A percentile compares a stretch with the other conserved stretches of the same genome.
These are phyloP conservation scores for Aspergillus hiratsukae DNA, from an alignment of 2,329 filamentous ascomycete genomes.

Conservation along the genomic window DNA sequence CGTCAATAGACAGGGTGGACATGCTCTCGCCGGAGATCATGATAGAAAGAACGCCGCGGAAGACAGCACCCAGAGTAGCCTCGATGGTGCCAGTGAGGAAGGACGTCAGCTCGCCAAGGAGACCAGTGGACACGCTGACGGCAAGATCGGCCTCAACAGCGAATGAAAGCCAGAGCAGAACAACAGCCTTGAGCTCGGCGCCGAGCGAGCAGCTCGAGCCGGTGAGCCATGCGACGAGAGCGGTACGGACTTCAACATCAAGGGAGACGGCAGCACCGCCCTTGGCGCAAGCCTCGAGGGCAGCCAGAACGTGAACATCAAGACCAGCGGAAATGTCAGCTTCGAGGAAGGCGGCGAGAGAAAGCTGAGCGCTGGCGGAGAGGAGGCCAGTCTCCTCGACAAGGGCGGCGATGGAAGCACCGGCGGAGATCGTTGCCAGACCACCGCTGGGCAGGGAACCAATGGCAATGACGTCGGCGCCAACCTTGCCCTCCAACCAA, in stretches of 20 bases:
- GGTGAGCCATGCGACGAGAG: slow-evolving; percentile 31
- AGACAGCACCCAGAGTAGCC: slow-evolving; percentile 23
- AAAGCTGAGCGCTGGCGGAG: slow-evolving; percentile 23
- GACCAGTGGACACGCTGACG: slow-evolving; percentile 22
- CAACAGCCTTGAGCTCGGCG: slow-evolving; percentile 33
- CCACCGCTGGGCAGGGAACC: slow-evolving; percentile 24
- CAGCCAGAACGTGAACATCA: slow-evolving; percentile 24
- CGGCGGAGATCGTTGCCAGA: slow-evolving; percentile 29
- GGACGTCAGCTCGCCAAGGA: slow-evolving; percentile 25
- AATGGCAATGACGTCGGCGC: slow-evolving; percentile 24
- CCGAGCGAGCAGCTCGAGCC: slow-evolving; percentile 29
- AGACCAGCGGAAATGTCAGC: slow-evolving; percentile 22
- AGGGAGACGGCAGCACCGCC: slow-evolving; percentile 27
- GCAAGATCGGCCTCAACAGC: slow-evolving; percentile 24
- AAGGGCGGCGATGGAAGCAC: slow-evolving; percentile 26
- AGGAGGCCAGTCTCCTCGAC: slow-evolving; percentile 29
- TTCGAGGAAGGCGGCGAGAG: slow-evolving; percentile 32
- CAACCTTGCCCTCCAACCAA: slow-evolving; percentile 29
- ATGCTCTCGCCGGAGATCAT: slow-evolving; percentile 30
- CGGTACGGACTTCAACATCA: slow-evolving; percentile 24
- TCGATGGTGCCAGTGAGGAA: slow-evolving; percentile 29
- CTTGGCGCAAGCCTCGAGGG: slow-evolving; percentile 25
- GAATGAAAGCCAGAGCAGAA: slow-evolving; percentile 35
- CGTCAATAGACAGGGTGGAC: slow-evolving; percentile 26
- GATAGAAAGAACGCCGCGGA: slow-evolving; percentile 29